A percentile compares a stretch with the other conserved stretches of the same genome.
Evolutionary conservation across 2,329 filamentous ascomycete genomes (phyloP).

Genomic region (Botryotinia convoluta): DNA sequence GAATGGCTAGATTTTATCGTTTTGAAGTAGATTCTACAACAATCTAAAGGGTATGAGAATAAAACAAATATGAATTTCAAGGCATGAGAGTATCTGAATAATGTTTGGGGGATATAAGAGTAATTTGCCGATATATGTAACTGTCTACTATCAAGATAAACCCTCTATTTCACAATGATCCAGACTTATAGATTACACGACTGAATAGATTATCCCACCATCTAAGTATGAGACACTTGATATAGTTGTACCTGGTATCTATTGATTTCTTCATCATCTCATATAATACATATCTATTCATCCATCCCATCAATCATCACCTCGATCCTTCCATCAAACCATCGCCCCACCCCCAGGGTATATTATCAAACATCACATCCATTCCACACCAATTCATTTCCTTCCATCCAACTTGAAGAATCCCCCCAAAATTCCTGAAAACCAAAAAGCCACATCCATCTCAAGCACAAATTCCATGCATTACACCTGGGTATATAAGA

Average conservation of each 20-base stretch:
- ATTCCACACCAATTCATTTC: neutral
- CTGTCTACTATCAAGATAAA: too few relatives aligned
- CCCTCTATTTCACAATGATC: neutral
- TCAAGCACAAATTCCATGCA: neutral
- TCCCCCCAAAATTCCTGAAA: neutral
- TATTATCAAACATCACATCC: neutral
- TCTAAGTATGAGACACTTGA: neutral
- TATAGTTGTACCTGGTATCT: neutral
- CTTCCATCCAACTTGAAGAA: neutral
- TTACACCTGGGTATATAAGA: neutral
- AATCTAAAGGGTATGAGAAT: too few relatives aligned
- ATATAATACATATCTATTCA: neutral
- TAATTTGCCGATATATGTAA: too few relatives aligned
- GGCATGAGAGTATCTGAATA: too few relatives aligned
- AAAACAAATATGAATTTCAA: too few relatives aligned
- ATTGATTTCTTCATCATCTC: neutral
- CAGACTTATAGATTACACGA: fast-evolving
- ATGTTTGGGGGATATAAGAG: too few relatives aligned
- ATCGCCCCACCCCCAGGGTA: neutral
- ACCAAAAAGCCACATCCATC: neutral
- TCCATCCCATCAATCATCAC: neutral
- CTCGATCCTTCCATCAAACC: neutral
- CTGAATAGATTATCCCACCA: neutral
- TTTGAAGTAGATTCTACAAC: too few relatives aligned
- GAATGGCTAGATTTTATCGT: too few relatives aligned